Evolutionary conservation across 208 protist species (phyloP).

Genomic region (Pavlovales sp.): DNA sequence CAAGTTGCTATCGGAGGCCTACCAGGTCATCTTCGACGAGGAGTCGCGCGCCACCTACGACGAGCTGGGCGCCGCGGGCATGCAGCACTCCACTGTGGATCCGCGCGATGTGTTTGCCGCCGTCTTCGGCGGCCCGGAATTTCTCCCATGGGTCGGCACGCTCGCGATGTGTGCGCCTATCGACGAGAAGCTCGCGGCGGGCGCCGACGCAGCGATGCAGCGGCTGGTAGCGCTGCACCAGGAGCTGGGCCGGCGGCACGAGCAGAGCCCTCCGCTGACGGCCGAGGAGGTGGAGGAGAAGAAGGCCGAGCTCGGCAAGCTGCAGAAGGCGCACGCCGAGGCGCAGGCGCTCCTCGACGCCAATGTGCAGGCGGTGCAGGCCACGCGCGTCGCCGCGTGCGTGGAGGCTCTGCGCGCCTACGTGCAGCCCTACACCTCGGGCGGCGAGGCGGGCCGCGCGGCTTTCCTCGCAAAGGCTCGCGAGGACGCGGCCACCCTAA

Average conservation of each 20-base stretch:
- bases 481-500: too few relatives aligned
- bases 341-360: background rate
- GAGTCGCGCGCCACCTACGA: background rate
- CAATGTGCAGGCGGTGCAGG: background rate
- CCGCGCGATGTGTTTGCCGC: conserved; percentile 8
- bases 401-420: background rate
- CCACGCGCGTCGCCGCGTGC: background rate
- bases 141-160: background rate
- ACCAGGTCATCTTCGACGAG: background rate
- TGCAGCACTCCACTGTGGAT: background rate
- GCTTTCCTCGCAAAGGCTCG: background rate
- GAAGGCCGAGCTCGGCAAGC: background rate
- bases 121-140: conserved; percentile 12
- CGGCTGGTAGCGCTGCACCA: background rate
- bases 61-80: background rate
- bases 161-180: background rate
- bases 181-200: background rate
- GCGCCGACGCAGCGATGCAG: background rate
- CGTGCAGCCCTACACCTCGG: background rate
- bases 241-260: background rate
- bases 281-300: background rate
- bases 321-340: background rate
- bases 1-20: conserved; percentile 2
- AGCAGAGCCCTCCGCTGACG: background rate
- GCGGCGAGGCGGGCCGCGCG: background rate